phyloP scores from a whole-genome alignment of 176 grass and related monocot species.

The Ensete glaucum region DNA sequence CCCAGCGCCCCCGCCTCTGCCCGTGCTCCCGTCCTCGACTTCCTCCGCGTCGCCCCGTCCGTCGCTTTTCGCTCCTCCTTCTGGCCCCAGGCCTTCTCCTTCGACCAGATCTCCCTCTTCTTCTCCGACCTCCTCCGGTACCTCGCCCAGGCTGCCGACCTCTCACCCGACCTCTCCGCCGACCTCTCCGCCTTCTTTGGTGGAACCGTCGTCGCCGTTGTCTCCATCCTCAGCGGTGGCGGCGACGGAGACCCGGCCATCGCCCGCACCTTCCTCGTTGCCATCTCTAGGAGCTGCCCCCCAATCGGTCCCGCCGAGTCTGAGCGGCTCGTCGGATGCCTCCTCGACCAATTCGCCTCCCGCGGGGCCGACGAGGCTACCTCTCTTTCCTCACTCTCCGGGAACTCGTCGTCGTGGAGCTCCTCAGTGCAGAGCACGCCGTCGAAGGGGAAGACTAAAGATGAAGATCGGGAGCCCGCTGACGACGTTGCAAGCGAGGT shows the following conservation, averaged over 20 bases:
- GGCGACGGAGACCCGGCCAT: constrained; percentile 37
- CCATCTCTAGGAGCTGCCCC: constrained; percentile 45
- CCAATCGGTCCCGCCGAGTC: constrained; percentile 42
- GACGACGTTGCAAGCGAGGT: constrained; percentile 18
- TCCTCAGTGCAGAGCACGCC: constrained; percentile 30
- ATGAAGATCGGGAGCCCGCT: constrained; percentile 26
- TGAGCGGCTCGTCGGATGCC: constrained; percentile 37
- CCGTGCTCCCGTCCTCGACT: constrained; percentile 42
- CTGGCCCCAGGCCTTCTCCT: constrained; percentile 61
- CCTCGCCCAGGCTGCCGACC: constrained; percentile 32
- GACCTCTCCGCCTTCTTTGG: constrained; percentile 43
- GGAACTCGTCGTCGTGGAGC: constrained; percentile 24
- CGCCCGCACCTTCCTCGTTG: constrained; percentile 61
- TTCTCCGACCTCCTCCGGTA: constrained; percentile 54
- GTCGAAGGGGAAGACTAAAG: constrained; percentile 66
- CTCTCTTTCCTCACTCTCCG: not conserved
- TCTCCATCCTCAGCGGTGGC: constrained; percentile 42
- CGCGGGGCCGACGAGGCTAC: not conserved
- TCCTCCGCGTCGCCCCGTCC: constrained; percentile 48
- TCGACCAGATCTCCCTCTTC: constrained; percentile 28
- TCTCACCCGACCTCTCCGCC: constrained; percentile 26
- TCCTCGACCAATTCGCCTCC: constrained; percentile 46
- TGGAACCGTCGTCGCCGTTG: constrained; percentile 40
- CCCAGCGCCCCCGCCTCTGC: constrained; percentile 16
- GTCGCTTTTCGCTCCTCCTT: constrained; percentile 38